Evolutionary conservation across 371 early-diverging fungal species (phyloP), one percentile per base, ranked within the genome.

Genomic region (Mortierella sp.): DNA sequence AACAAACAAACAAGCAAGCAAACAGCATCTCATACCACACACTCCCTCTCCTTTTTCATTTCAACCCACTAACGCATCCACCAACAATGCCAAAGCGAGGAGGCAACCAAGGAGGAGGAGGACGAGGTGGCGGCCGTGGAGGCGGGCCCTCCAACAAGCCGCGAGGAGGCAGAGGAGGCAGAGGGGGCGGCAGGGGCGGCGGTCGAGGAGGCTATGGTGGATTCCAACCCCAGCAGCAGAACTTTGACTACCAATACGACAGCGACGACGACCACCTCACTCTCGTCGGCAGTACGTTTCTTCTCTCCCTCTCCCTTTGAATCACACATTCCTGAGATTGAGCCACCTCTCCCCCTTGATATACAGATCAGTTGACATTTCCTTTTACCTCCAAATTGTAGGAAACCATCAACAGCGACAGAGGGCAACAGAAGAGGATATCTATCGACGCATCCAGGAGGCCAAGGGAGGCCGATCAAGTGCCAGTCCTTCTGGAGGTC

Each of bases 241-340:
- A 35, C 63, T 58, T 68, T 49, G 85, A 81, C 48, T 55, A 56
- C 41, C 68, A 68, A 10, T 77, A 81, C 27, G 77, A 72, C 4
- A 79, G 75, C 70, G 79, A 85, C n/a, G 81, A 78, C 41, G 82
- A 85, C 79, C 74, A 63, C n/a, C 65, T 79, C 55, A 65, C 77
- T 27, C 38, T 77, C 51, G 55, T 70, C 44, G 82, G 82, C 44
- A 72, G 79, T 83, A 76, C n/a, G 74, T 83, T 27, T 27, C 7
- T 12, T 4, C 24, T 44, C 46, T 70, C 18, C 12, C 18, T n/a
- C 12, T 12, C 11, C 27, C 14, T 24, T 38, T 51, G 54, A 27
- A 72, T 27, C 55, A 48, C 55, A 48, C 44, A 24, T 38, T 46
- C 27, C 49, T 48, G 72, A 77, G 55, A 55, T n/a, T 18, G 21